Conservation (phyloP, 495 filamentous ascomycete species). For the Mycothermus thermophilus region DNA sequence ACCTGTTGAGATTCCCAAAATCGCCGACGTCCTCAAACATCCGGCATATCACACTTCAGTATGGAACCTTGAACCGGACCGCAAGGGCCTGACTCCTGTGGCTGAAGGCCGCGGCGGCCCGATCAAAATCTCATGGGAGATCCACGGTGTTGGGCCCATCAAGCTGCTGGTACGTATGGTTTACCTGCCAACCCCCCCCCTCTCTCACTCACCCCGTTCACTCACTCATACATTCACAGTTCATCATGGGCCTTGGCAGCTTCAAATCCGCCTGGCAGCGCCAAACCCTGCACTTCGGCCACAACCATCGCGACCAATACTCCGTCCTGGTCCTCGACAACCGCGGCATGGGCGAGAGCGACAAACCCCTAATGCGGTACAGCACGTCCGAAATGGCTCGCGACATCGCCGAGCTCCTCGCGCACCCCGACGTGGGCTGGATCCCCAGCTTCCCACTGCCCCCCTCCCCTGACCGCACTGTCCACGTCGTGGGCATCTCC, state of each 20-base stretch:
- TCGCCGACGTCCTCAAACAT: slow-evolving; percentile 26
- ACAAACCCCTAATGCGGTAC: slow-evolving; percentile 60
- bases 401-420: slow-evolving; percentile 54
- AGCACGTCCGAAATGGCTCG: slow-evolving; percentile 62
- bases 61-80: slow-evolving; percentile 50
- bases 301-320: slow-evolving; percentile 51
- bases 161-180: slow-evolving; percentile 48
- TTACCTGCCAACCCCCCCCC: slow-evolving; percentile 3
- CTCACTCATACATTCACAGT: slow-evolving; percentile 23
- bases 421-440: slow-evolving; percentile 47
- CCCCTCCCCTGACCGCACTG: slow-evolving; percentile 22
- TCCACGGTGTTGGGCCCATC: slow-evolving; percentile 59
- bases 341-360: slow-evolving; percentile 61
- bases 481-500: slow-evolving; percentile 62
- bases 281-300: slow-evolving; percentile 62
- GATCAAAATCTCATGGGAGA: slow-evolving; percentile 57
- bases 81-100: slow-evolving; percentile 44
- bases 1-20: slow-evolving; percentile 24
- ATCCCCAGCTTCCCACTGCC: slow-evolving; percentile 23
- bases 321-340: slow-evolving; percentile 65
- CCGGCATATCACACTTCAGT: slow-evolving; percentile 35
- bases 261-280: slow-evolving; percentile 57
- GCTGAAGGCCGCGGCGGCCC: slow-evolving; percentile 53
- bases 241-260: slow-evolving; percentile 52
- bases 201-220: slow-evolving; percentile 4